Base-by-base conservation (phyloP, 2,329 filamentous ascomycete species). In the Chalaropsis thielavioides region DNA sequence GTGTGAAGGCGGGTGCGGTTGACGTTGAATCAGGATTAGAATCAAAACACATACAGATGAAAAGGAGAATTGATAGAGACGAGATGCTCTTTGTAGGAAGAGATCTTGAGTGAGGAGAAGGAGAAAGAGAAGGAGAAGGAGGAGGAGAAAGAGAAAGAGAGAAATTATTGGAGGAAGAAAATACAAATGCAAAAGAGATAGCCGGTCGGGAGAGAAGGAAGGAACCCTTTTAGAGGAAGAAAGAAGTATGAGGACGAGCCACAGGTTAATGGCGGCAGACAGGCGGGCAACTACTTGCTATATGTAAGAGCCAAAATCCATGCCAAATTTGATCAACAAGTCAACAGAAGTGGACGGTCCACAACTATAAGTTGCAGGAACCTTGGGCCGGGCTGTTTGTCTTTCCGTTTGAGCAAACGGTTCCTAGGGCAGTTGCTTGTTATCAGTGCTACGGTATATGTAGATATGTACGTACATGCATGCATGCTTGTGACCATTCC, bases 101-200 rank as follows among this genome's bases (percentile, higher is more conserved):
- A 64, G 54, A 46, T 59, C n/a, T 24, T n/a, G n/a, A 27, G 24
- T n/a, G 13, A 15, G 44, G 31, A 19, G n/a, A 38, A 8, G 51
- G 6, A 49, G 31, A 61, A 17, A 2, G 54, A 19, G 5, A 19
- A 51, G 41, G 22, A 31, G 19, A 62, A 68, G 68, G 69, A 69
- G 63, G 61, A 69, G 70, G 67, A 67, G 54, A 67, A 65, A 66
- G 68, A 68, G 44, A 49, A 24, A 8, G 46, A 51, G 46, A 51
- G 24, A 6, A 51, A 51, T 51, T 51, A 67, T 63, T 63, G 65
- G 61, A 58, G 43, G 60, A 49, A 67, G 58, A 62, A n/a, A 64
- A 63, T 66, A 3, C 51, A 64, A 31, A 46, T 17, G 40, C 46
- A 62, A 40, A 31, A 40, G 62, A 67, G 51, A 63, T 38, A 38